Percentiles rank a stretch among this genome's conserved stretches.
phyloP scores from a whole-genome alignment of 371 early-diverging fungal species.

The Nematocida sp. region DNA sequence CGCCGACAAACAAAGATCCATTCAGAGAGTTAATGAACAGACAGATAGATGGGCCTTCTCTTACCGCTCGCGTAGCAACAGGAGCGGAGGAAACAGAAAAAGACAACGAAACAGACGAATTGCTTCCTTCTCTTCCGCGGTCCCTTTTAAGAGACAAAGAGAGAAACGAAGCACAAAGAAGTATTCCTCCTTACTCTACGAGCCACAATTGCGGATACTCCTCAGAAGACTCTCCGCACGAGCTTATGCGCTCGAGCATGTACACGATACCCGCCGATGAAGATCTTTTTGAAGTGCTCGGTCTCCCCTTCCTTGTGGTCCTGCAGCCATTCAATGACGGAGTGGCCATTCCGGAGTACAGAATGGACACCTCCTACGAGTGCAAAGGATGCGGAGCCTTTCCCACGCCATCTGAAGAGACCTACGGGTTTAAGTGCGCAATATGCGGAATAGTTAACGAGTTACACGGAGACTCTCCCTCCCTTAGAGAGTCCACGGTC shows the following conservation, averaged over 20 bases:
- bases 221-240: slow-evolving; percentile 5
- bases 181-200: slow-evolving; percentile 18
- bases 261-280: slow-evolving; percentile 60
- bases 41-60: neutral
- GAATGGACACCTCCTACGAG: neutral
- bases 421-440: slow-evolving; percentile 57
- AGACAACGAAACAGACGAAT: slow-evolving; percentile 10
- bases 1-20: slow-evolving; percentile 28
- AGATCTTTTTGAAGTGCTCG: slow-evolving; percentile 54
- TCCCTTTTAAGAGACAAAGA: slow-evolving; percentile 14
- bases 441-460: slow-evolving; percentile 60
- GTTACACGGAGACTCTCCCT: slow-evolving; percentile 12
- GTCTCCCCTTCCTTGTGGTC: slow-evolving; percentile 60
- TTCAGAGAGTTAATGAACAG: slow-evolving; percentile 13
- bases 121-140: slow-evolving; percentile 28
- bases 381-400: slow-evolving; percentile 63
- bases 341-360: slow-evolving; percentile 38
- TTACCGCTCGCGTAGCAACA: neutral
- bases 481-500: slow-evolving; percentile 36
- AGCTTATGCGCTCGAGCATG: slow-evolving; percentile 58
- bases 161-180: neutral
- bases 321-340: slow-evolving; percentile 61
- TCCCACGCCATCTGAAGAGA: slow-evolving; percentile 29
- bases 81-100: neutral
- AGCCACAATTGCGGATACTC: slow-evolving; percentile 15